A percentile compares a stretch with the other conserved stretches of the same genome.
These are phyloP conservation scores for Trypanosoma brucei DNA, from an alignment of 208 protist species.

Conservation along the genomic window DNA sequence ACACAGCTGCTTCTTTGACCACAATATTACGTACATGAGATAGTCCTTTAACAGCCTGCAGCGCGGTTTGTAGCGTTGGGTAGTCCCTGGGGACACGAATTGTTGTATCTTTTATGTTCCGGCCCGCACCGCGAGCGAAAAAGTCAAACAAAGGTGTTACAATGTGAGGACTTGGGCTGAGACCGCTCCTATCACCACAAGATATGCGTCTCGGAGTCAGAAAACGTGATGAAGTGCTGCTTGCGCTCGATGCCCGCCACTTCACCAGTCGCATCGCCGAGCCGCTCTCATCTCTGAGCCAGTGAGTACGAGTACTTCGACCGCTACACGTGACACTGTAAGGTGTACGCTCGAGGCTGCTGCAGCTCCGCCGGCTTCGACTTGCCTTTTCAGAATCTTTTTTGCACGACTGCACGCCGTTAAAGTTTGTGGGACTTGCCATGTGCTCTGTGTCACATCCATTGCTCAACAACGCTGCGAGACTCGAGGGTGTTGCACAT, in stretches of 20 bases:
- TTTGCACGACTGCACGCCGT: neutral
- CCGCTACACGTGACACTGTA: slow-evolving; percentile 5
- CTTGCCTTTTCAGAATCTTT: slow-evolving; percentile 52
- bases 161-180: neutral
- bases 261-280: neutral
- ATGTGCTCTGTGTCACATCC: neutral
- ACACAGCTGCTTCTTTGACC: slow-evolving; percentile 42
- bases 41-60: slow-evolving; percentile 31
- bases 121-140: too few relatives aligned
- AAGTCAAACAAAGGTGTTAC: neutral
- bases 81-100: slow-evolving; percentile 62
- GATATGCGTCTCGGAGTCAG: slow-evolving; percentile 1
- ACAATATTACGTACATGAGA: slow-evolving; percentile 65
- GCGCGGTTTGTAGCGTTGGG: slow-evolving; percentile 36
- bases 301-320: slow-evolving; percentile 3
- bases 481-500: neutral
- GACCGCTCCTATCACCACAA: neutral
- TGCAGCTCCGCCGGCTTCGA: slow-evolving; percentile 59
- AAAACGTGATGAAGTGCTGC: slow-evolving; percentile 12
- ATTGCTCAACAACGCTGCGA: neutral
- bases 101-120: slow-evolving; percentile 20
- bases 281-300: slow-evolving; percentile 8
- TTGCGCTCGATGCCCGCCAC: neutral
- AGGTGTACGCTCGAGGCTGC: slow-evolving; percentile 50
- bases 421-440: neutral